Percentiles rank a stretch among this genome's conserved stretches.
Conservation (phyloP, 2,329 filamentous ascomycete genomes). For the Fusarium sacchari region DNA sequence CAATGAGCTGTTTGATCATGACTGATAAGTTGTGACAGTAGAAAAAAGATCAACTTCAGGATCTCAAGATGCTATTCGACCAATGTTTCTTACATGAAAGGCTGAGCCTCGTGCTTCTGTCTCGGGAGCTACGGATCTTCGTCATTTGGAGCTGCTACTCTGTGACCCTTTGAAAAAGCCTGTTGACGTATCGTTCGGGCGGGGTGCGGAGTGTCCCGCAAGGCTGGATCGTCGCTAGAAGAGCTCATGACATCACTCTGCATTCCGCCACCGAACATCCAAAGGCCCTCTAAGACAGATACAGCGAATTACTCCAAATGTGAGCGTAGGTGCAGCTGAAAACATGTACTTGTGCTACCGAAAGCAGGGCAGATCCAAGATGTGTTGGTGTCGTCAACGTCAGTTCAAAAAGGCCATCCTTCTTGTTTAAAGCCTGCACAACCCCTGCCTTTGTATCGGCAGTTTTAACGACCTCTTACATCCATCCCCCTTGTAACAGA, state of each 20-base stretch:
- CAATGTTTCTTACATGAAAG: neutral
- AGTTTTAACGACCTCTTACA: slow-evolving; percentile 22
- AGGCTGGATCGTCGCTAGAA: slow-evolving; percentile 23
- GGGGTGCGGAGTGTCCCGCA: slow-evolving; percentile 36
- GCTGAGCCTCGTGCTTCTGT: neutral
- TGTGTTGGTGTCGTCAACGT: slow-evolving; percentile 36
- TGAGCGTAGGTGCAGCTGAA: slow-evolving; percentile 22
- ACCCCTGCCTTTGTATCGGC: slow-evolving; percentile 33
- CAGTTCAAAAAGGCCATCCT: slow-evolving; percentile 27
- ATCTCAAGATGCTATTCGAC: slow-evolving; percentile 3
- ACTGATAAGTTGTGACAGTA: neutral
- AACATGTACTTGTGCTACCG: slow-evolving; percentile 12
- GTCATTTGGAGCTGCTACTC: neutral
- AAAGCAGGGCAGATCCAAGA: slow-evolving; percentile 37
- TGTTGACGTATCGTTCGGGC: slow-evolving; percentile 29
- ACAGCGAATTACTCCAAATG: slow-evolving; percentile 21
- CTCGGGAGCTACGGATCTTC: slow-evolving; percentile 31
- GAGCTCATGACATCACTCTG: slow-evolving; percentile 50
- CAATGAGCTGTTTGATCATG: neutral
- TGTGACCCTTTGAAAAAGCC: neutral
- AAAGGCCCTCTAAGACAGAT: slow-evolving; percentile 5
- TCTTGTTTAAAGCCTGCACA: slow-evolving; percentile 37
- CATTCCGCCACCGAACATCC: slow-evolving; percentile 43
- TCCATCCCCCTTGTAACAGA: slow-evolving; percentile 27
- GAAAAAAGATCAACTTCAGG: neutral